A percentile compares a stretch with the other conserved stretches of the same genome.
phyloP scores from a whole-genome alignment of 2,329 filamentous ascomycete species.

The Sporothrix curviconia region DNA sequence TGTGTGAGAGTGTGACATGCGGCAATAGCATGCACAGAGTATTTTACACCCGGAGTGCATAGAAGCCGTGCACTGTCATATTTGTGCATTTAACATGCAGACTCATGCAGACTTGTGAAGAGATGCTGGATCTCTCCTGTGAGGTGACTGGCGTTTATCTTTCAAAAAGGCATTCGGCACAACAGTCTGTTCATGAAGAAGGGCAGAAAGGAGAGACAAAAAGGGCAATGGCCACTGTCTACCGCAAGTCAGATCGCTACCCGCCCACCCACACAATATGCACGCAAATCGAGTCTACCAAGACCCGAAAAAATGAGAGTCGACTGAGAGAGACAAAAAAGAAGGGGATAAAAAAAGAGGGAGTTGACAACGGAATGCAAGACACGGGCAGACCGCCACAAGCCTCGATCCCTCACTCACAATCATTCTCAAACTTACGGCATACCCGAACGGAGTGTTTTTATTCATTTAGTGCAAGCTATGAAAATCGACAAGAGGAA shows the following conservation, averaged over 20 bases:
- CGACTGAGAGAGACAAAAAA: neutral
- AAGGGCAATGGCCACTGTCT: neutral
- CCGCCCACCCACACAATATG: neutral
- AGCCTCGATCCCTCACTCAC: neutral
- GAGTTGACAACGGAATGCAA: neutral
- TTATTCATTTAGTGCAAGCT: no score
- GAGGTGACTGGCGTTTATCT: no score
- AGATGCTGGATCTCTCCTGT: no score
- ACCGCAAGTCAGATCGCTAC: neutral
- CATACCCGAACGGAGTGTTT: no score
- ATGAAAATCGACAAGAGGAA: no score
- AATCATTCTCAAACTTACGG: no score
- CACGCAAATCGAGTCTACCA: neutral
- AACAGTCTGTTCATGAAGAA: no score
- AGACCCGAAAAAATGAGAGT: neutral
- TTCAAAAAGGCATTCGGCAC: no score
- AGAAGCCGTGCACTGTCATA: slow-evolving; percentile 2
- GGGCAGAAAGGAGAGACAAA: neutral
- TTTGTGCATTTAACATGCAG: slow-evolving; percentile 9
- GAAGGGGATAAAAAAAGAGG: neutral
- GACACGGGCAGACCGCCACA: neutral
- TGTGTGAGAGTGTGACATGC: neutral
- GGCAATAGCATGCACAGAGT: neutral
- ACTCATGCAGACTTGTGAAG: no score
- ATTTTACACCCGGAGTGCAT: slow-evolving; percentile 5